These are phyloP conservation scores for Trichopus zeylanicus DNA, from an alignment of 116 monocot genomes.

Conservation along the genomic window DNA sequence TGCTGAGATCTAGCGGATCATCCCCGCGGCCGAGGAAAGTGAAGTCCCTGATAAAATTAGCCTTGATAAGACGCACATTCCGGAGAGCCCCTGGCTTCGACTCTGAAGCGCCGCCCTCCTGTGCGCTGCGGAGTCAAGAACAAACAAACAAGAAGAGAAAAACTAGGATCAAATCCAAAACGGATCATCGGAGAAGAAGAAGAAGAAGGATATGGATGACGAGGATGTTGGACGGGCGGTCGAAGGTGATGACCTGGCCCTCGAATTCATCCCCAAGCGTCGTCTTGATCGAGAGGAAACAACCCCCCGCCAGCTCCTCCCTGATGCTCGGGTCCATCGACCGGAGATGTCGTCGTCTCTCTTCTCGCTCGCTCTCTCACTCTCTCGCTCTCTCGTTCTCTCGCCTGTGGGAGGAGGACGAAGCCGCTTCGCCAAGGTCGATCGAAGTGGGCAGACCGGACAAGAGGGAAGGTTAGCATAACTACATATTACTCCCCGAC, in stretches of 20 bases:
- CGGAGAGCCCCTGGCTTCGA: constrained; percentile 21
- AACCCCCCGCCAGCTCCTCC: constrained; percentile 67
- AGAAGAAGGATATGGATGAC: constrained; percentile 72
- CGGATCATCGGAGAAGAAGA: neutral
- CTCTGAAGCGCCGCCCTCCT: constrained; percentile 57
- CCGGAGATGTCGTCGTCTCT: no score
- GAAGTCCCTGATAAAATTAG: constrained; percentile 63
- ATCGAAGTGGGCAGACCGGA: no score
- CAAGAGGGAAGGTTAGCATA: no score
- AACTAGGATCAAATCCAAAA: neutral
- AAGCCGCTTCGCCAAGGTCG: no score
- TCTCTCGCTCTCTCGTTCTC: no score
- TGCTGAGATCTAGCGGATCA: constrained; percentile 66
- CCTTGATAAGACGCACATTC: constrained; percentile 64
- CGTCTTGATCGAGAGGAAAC: constrained; percentile 50
- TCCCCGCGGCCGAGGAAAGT: constrained; percentile 44
- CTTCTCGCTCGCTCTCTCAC: neutral
- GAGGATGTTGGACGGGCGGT: constrained; percentile 72
- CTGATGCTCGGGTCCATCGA: constrained; percentile 40
- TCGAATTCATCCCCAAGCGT: constrained; percentile 78
- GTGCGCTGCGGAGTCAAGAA: constrained; percentile 21
- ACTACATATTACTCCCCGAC: no score
- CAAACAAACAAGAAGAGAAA: constrained; percentile 13
- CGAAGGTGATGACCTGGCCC: constrained; percentile 82
- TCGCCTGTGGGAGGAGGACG: no score